Conservation (phyloP, 495 filamentous ascomycete species). For the Aspergillus nidulans region DNA sequence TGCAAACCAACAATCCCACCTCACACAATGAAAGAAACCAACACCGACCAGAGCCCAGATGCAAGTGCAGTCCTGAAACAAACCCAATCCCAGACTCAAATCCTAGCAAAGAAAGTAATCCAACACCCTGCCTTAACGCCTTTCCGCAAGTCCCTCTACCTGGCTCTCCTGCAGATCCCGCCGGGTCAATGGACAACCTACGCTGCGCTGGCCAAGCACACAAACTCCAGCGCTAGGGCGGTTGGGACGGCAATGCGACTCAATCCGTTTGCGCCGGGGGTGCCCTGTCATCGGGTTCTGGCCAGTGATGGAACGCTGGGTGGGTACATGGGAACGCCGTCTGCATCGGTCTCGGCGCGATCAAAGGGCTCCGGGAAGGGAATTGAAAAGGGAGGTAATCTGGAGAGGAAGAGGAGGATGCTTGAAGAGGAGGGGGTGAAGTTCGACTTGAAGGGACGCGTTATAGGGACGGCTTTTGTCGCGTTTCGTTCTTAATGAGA, state of each 20-base stretch:
- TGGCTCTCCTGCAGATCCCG: slow-evolving; percentile 67
- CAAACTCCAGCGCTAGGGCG: slow-evolving; percentile 69
- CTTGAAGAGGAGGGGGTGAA: slow-evolving; percentile 21
- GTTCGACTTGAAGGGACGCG: slow-evolving; percentile 17
- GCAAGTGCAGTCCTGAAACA: slow-evolving; percentile 5
- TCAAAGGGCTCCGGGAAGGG: slow-evolving; percentile 8
- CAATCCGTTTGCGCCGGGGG: slow-evolving; percentile 65
- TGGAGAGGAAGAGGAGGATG: slow-evolving; percentile 20
- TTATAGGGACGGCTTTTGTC: slow-evolving; percentile 18
- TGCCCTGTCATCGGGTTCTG: slow-evolving; percentile 47
- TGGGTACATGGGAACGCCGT: slow-evolving; percentile 19
- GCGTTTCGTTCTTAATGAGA: slow-evolving; percentile 10
- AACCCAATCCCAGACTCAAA: slow-evolving; percentile 14
- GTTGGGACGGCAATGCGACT: slow-evolving; percentile 72
- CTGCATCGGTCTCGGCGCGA: slow-evolving; percentile 6
- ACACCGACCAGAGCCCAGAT: no score
- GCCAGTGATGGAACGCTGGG: slow-evolving; percentile 19
- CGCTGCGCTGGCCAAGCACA: slow-evolving; percentile 59
- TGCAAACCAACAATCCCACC: background rate
- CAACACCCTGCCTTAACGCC: slow-evolving; percentile 44
- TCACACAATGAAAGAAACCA: background rate
- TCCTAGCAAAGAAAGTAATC: slow-evolving; percentile 27
- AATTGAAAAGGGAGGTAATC: slow-evolving; percentile 6
- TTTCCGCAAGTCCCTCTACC: slow-evolving; percentile 58
- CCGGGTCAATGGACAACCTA: slow-evolving; percentile 69